Conservation (phyloP, 208 protist genomes). For the Leishmania turanica region DNA sequence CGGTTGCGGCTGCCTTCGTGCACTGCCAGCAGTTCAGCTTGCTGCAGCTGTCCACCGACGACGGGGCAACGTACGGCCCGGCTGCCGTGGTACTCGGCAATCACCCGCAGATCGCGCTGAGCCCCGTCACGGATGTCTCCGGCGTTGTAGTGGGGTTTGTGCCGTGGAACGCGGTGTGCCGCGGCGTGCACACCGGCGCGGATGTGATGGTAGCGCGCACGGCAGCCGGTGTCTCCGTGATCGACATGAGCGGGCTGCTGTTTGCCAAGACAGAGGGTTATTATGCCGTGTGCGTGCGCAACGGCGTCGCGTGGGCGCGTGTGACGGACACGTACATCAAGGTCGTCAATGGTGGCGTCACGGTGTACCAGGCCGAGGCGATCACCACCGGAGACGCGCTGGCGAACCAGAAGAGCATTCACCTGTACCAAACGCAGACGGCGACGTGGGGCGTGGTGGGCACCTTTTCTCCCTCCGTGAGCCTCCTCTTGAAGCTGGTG, state of each 20-base stretch:
- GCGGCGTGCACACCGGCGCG: slow-evolving; percentile 12
- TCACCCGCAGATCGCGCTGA: slow-evolving; percentile 40
- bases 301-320: slow-evolving; percentile 25
- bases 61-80: slow-evolving; percentile 33
- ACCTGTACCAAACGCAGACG: slow-evolving; percentile 62
- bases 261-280: slow-evolving; percentile 35
- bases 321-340: slow-evolving; percentile 40
- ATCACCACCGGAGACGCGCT: slow-evolving; percentile 39
- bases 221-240: slow-evolving; percentile 20
- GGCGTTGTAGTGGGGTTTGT: slow-evolving; percentile 53
- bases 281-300: slow-evolving; percentile 47
- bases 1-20: slow-evolving; percentile 28
- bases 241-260: slow-evolving; percentile 48
- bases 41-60: slow-evolving; percentile 38
- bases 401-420: slow-evolving; percentile 32
- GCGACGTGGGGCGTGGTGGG: slow-evolving; percentile 54
- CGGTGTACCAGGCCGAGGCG: slow-evolving; percentile 35
- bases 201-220: slow-evolving; percentile 34
- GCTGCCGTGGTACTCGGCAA: slow-evolving; percentile 47
- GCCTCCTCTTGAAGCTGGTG: slow-evolving; percentile 46
- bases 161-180: slow-evolving; percentile 45
- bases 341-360: slow-evolving; percentile 20
- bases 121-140: slow-evolving; percentile 22
- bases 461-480: slow-evolving; percentile 35
- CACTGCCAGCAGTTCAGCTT: slow-evolving; percentile 48